Evolutionary conservation across 2,329 filamentous ascomycete genomes (phyloP), one percentile per base, ranked within the genome.

Genomic region (Seiridium unicorne): DNA sequence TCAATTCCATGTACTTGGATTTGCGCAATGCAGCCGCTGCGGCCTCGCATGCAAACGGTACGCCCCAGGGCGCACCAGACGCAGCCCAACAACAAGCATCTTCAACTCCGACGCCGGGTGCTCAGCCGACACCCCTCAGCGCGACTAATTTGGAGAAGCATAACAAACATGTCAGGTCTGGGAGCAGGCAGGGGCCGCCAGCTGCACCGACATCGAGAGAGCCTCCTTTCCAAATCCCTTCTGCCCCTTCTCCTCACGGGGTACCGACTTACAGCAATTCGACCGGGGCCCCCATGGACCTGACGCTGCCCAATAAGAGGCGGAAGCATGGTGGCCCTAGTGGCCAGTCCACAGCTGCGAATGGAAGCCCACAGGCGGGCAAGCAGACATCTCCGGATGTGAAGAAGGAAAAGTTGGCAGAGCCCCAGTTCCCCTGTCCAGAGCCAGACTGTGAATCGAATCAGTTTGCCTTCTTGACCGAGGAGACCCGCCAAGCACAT

Each of bases 121-220:
- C 67, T 7, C 72, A 75, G 59, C 66, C 70, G 8, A 61, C 70
- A 7, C 75, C 78, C 4, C 68, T 81, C 46, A 83, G 76, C 60
- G 77, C 78, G 10, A 76, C 77, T 40, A 83, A 83, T 62, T 68
- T 84, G 47, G 81, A 82, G 64, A 84, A 84, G 68, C 81, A 84
- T 60, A 81, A 69, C 65, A 82, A 84, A 62, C 79, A 79, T 59
- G 77, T 79, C 61, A 76, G 77, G 58, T 73, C 74, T 4, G 72
- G 66, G 40, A 81, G 76, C 69, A 84, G 82, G 68, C 73, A 75
- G 7, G 79, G 83, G 62, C 73, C 81, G 0, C 84, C 85, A 3
- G 78, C 83, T 10, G 84, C 86, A 8, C 85, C 86, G 13, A 88
- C 83, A 0, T 81, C 81, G 1, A 68, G 80, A 11, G 83, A 86